Base-by-base conservation (phyloP, 257 asterid species). In the Solanum ossicruentum region DNA sequence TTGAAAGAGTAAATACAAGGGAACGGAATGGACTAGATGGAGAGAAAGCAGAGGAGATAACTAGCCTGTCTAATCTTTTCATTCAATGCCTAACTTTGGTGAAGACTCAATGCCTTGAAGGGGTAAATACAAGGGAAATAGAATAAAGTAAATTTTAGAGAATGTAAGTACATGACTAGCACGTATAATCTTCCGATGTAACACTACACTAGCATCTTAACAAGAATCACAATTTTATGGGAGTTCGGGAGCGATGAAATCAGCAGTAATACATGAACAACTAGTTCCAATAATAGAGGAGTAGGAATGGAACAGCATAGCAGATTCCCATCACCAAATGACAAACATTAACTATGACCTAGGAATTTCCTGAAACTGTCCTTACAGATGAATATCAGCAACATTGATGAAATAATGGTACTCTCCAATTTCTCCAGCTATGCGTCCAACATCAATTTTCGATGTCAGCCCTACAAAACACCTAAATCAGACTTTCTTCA, bases 351-450 rank as follows among this genome's bases (percentile, higher is more conserved):
- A 84, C 63, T 17, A 9, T 84, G 75, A 32, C 20, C 15, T 55
- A 45, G 18, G 66, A 65, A 78, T 26, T 41, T 10, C 83, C 43
- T 81, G 84, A 69, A 85, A 55, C 17, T 70, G 49, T 87, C 84
- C 97, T 92, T 91, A 94, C 99, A 95, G 87, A 93, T 95, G 98
- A 85, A 92, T 80, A 85, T 95, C 98, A 9, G 99, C 98, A 83
- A 94, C 97, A 88, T 95, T 95, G 91, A 94, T 87, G 84, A 95
- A 95, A 87, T 94, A 93, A 85, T 95, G 98, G 36, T 92, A 89
- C 82, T 91, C 94, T 81, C 88, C 92, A 81, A 73, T 82, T 86
- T 89, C 94, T 87, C 93, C 95, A 83, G 88, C 86, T 83, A 93
- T 91, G 87, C 89, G 92, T 87, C 99, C 99, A 73, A 91, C 93